A percentile compares a stretch with the other conserved stretches of the same genome.
These are phyloP conservation scores for Diaporthe helianthi DNA, from an alignment of 2,329 filamentous ascomycete genomes.

Conservation along the genomic window DNA sequence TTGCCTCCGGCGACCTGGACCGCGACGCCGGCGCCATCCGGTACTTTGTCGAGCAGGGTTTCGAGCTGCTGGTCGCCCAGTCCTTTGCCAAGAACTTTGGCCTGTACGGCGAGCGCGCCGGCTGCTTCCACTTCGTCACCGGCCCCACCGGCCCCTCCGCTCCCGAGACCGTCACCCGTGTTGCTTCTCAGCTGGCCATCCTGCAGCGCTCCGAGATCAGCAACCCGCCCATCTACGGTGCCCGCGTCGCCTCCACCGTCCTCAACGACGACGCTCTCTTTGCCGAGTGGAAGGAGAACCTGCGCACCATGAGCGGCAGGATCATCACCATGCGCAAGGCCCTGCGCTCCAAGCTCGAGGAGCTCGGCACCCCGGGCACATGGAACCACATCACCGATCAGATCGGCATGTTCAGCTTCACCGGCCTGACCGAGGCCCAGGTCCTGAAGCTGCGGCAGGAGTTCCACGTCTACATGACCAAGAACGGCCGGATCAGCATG, in stretches of 20 bases:
- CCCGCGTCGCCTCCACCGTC: constrained; percentile 82
- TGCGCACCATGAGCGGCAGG: constrained; percentile 91
- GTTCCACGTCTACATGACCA: constrained; percentile 88
- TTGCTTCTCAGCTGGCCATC: constrained; percentile 89
- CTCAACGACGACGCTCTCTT: constrained; percentile 86
- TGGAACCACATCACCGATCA: constrained; percentile 99
- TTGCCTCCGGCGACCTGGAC: constrained; percentile 87
- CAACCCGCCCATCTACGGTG: constrained; percentile 94
- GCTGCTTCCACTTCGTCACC: constrained; percentile 94
- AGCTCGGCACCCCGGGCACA: constrained; percentile 81
- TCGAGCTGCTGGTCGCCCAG: constrained; percentile 87
- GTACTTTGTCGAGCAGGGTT: constrained; percentile 91
- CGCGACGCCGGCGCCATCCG: constrained; percentile 91
- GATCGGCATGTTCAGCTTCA: constrained; percentile 99
- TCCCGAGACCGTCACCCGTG: constrained; percentile 62
- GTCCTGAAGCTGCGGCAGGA: constrained; percentile 74
- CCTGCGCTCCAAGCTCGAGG: constrained; percentile 81
- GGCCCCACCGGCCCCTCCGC: constrained; percentile 72
- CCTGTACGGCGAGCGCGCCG: constrained; percentile 94
- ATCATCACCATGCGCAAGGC: constrained; percentile 91
- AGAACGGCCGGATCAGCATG: constrained; percentile 98
- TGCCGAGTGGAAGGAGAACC: constrained; percentile 89
- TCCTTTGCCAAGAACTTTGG: constrained; percentile 99
- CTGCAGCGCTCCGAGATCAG: constrained; percentile 97
- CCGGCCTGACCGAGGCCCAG: constrained; percentile 76